A percentile compares a stretch with the other conserved stretches of the same genome.
Evolutionary conservation across 2,329 filamentous ascomycete species (phyloP).

Genomic region (Nigrospora oryzae): DNA sequence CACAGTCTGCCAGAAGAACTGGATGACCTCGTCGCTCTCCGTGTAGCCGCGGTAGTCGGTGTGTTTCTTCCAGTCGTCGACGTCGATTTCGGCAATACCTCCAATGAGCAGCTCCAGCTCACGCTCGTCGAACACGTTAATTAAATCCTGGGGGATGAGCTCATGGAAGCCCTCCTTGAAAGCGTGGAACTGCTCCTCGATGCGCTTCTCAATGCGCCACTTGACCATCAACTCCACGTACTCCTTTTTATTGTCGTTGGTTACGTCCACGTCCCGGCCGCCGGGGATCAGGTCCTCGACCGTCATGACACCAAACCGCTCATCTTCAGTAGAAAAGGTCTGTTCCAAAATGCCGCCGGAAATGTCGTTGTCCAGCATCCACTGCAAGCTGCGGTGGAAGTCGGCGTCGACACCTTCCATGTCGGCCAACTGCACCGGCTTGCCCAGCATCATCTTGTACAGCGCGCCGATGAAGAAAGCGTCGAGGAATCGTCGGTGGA

Average conservation of each 20-base stretch:
- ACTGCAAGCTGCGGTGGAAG: conserved; percentile 91
- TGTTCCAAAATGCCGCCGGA: conserved; percentile 84
- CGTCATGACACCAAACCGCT: conserved; percentile 89
- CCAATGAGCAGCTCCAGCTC: conserved; percentile 94
- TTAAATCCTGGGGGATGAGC: conserved; percentile 88
- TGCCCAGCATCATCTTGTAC: conserved; percentile 98
- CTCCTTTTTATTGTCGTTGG: conserved; percentile 98
- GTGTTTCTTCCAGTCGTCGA: conserved; percentile 99
- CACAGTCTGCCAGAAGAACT: conserved; percentile 98
- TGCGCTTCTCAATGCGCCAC: conserved; percentile 98
- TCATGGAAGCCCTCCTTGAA: conserved; percentile 98
- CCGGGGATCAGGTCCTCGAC: conserved; percentile 90
- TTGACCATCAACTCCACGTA: conserved; percentile 98
- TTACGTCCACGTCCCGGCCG: conserved; percentile 88
- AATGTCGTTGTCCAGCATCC: conserved; percentile 98
- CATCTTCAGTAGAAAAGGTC: conserved; percentile 95
- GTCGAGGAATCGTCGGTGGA: conserved; percentile 94
- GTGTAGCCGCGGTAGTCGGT: conserved; percentile 98
- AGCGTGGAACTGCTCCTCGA: conserved; percentile 95
- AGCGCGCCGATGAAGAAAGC: conserved; percentile 98
- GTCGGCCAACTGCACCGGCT: conserved; percentile 82
- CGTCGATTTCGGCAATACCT: conserved; percentile 98
- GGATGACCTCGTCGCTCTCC: conserved; percentile 92
- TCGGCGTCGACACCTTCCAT: conserved; percentile 99
- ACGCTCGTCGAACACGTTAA: conserved; percentile 97